A percentile compares a stretch with the other conserved stretches of the same genome.
Evolutionary conservation across 2,329 filamentous ascomycete species (phyloP).

Genomic region (Acrocalymma vagum): DNA sequence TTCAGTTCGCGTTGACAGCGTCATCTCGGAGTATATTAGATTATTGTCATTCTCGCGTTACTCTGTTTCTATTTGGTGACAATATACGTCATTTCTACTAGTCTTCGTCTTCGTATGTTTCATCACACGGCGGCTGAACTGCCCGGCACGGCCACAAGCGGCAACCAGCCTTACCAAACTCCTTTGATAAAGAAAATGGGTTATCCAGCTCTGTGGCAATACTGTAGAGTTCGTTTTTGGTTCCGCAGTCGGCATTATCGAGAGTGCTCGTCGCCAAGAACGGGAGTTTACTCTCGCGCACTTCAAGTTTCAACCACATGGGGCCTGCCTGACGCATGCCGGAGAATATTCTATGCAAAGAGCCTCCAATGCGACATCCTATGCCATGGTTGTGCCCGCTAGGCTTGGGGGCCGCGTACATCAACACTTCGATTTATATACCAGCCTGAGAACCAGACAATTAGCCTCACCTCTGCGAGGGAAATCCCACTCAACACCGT

Average conservation of each 20-base stretch:
- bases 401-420: conserved; percentile 32
- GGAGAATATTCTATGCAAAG: conserved; percentile 20
- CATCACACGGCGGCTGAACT: conserved; percentile 5
- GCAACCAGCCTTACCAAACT: too few relatives aligned
- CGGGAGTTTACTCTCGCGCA: conserved; percentile 30
- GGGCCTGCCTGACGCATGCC: conserved; percentile 19
- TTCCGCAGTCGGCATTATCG: conserved; percentile 23
- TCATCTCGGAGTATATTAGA: too few relatives aligned
- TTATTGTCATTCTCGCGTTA: conserved; percentile 4
- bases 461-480: conserved; percentile 16
- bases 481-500: neutral
- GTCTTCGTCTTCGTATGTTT: neutral
- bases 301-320: conserved; percentile 37
- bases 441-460: too few relatives aligned
- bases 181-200: too few relatives aligned
- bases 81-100: conserved; percentile 7
- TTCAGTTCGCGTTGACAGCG: too few relatives aligned
- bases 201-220: too few relatives aligned
- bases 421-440: conserved; percentile 24
- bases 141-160: conserved; percentile 1
- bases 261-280: conserved; percentile 28
- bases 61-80: neutral
- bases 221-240: too few relatives aligned
- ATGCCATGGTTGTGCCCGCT: conserved; percentile 23
- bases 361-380: conserved; percentile 27